Evolutionary conservation across 768 basidiomycete genomes (phyloP), one percentile per base, ranked within the genome.

Genomic region (Calocybe gangraenosa): DNA sequence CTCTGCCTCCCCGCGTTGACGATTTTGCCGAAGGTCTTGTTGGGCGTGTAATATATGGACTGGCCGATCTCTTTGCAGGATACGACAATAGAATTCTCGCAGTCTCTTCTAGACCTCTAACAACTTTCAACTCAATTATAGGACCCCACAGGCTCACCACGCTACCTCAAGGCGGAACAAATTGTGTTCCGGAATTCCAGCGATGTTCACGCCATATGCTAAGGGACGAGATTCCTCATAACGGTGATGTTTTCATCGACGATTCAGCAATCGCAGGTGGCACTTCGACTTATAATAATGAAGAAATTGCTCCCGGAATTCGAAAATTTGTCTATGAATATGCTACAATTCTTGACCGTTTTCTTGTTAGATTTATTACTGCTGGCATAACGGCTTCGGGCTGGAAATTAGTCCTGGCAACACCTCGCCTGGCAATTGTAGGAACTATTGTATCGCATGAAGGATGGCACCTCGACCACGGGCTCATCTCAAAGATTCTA

Each of bases 121-220:
- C 66, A 0, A 64, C 58, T 0, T 71, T 68, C 41, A 50, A 59
- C 38, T 58, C 53, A 0, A 56, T 59, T 0, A 35, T 58, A 0
- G 62, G 66, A 0, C 49, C 60, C 0, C 19, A 52, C 1, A 53
- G 57, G 0, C 52, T 65, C 0, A 52, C 49, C 0, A 53, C 54
- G 0, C 36, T 71, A 0, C 64, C 63, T 0, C 64, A 65, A 58
- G 70, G 69, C 0, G 59, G 53, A 21, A 66, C 66, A 3, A 69
- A 70, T 33, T 53, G 56, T 0, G 52, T 65, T 0, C 61, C 61
- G 0, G 64, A 70, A 28, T 70, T 69, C 40, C 64, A 70, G 20
- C 19, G 50, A 2, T 54, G 57, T 31, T 38, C 42, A 0, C 33
- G 19, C 1, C 55, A 58, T 35, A 50, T 50, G 0, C 35, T 61